A percentile compares a stretch with the other conserved stretches of the same genome.
These are phyloP conservation scores for Hypoxylon fuscum DNA, from an alignment of 495 filamentous ascomycete species.

Conservation along the genomic window DNA sequence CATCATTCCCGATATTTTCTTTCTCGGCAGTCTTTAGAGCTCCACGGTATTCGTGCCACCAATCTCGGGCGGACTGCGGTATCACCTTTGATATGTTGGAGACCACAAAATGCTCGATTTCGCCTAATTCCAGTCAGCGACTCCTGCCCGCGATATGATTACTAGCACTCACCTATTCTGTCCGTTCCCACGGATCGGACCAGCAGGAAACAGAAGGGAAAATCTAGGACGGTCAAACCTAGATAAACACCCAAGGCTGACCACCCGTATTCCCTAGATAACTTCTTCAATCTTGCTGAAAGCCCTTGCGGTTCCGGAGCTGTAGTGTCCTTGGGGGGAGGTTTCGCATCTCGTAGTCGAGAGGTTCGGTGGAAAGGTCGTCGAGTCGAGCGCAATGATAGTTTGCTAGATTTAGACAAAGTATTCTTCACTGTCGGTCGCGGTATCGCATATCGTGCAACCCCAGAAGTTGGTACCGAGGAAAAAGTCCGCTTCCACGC, in stretches of 20 bases:
- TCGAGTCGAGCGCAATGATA: conserved; percentile 31
- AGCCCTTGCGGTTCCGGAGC: conserved; percentile 61
- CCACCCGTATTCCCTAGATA: conserved; percentile 97
- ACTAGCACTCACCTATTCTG: conserved; percentile 69
- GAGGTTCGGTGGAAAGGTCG: conserved; percentile 42
- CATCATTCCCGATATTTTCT: conserved; percentile 40
- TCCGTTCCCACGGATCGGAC: conserved; percentile 87
- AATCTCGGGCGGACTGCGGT: conserved; percentile 56
- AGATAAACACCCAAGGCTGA: conserved; percentile 92
- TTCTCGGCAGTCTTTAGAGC: conserved; percentile 46
- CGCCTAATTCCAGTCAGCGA: conserved; percentile 46
- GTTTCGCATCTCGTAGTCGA: conserved; percentile 40
- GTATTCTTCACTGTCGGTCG: conserved; percentile 10
- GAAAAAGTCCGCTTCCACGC: conserved; percentile 31
- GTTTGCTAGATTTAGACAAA: conserved; percentile 13
- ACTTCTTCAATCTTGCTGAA: conserved; percentile 74
- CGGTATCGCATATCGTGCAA: not conserved
- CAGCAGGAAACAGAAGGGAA: conserved; percentile 92
- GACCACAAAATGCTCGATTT: conserved; percentile 60
- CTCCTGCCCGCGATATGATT: conserved; percentile 55
- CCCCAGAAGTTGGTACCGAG: conserved; percentile 20
- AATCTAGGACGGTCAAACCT: conserved; percentile 82
- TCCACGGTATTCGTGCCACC: conserved; percentile 53
- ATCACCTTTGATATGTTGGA: conserved; percentile 59
- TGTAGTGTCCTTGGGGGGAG: conserved; percentile 26